A percentile compares a stretch with the other conserved stretches of the same genome.
phyloP scores from a whole-genome alignment of 164 flowering plant species.

The Magnolia sinica region DNA sequence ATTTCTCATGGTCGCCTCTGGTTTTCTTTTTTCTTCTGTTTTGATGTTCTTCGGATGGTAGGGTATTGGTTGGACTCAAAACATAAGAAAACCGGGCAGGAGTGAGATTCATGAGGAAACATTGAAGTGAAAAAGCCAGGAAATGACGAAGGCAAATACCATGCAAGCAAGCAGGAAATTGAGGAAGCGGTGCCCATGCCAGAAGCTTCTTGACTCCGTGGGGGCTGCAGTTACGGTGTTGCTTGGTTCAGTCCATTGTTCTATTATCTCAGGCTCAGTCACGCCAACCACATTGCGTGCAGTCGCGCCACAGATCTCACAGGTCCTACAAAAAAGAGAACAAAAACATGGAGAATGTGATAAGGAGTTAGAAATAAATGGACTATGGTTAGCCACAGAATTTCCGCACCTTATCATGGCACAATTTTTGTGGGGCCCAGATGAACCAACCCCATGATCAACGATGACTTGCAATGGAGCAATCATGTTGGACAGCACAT shows the following conservation, averaged over 20 bases:
- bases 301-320: constrained; percentile 79
- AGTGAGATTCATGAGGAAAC: constrained; percentile 44
- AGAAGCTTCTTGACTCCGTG: constrained; percentile 54
- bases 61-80: not conserved
- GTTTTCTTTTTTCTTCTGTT: not conserved
- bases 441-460: too few relatives aligned
- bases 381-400: too few relatives aligned
- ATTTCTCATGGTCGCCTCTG: not conserved
- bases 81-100: not conserved
- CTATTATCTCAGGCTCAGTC: constrained; percentile 42
- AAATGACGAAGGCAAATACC: constrained; percentile 88
- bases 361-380: not conserved
- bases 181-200: constrained; percentile 78
- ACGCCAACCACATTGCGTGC: constrained; percentile 65
- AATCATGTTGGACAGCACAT: too few relatives aligned
- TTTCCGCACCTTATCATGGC: too few relatives aligned
- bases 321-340: constrained; percentile 46
- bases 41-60: not conserved
- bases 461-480: too few relatives aligned
- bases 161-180: constrained; percentile 83
- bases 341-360: not conserved
- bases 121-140: constrained; percentile 93
- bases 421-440: too few relatives aligned
- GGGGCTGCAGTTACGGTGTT: constrained; percentile 27
- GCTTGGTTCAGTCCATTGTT: constrained; percentile 44